Conservation (phyloP, 352 stramenopile genomes). For the Sclerospora graminicola region DNA sequence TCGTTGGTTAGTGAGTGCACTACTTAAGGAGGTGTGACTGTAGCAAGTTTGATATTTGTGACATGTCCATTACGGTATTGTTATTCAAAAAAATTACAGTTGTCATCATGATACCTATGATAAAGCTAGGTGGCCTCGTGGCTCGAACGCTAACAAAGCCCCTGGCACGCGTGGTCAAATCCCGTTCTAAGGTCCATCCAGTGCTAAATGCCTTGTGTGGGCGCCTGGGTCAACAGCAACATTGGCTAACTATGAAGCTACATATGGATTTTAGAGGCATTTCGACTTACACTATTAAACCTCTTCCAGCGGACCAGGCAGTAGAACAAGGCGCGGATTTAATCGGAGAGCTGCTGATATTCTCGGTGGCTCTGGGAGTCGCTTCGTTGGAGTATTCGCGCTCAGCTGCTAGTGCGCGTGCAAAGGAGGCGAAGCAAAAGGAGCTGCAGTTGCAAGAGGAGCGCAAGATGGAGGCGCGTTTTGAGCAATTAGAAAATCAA, state of each 20-base stretch:
- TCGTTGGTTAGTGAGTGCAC: too few species aligned
- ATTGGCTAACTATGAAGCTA: slow-evolving; percentile 49
- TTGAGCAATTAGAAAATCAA: slow-evolving; percentile 35
- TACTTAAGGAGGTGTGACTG: too few species aligned
- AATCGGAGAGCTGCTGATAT: slow-evolving; percentile 70
- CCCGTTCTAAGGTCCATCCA: slow-evolving; percentile 76
- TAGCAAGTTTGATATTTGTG: too few species aligned
- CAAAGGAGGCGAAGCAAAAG: slow-evolving; percentile 48
- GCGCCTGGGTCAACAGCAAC: slow-evolving; percentile 52
- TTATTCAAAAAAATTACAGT: neutral
- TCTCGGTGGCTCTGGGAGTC: slow-evolving; percentile 56
- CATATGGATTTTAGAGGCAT: slow-evolving; percentile 78
- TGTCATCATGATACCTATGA: slow-evolving; percentile 50
- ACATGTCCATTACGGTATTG: too few species aligned
- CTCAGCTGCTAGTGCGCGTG: slow-evolving; percentile 35
- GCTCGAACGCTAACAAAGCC: slow-evolving; percentile 78
- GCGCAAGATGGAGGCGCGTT: slow-evolving; percentile 34
- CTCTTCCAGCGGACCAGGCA: slow-evolving; percentile 53
- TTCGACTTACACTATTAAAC: slow-evolving; percentile 71
- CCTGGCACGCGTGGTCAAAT: slow-evolving; percentile 83
- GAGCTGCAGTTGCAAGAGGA: slow-evolving; percentile 38
- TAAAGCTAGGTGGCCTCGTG: slow-evolving; percentile 77
- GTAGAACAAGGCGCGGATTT: slow-evolving; percentile 71
- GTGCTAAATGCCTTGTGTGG: slow-evolving; percentile 51
- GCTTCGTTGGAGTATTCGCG: slow-evolving; percentile 72